Percentiles rank a stretch among this genome's conserved stretches.
These are phyloP conservation scores for Lentinus brumalis DNA, from an alignment of 768 basidiomycete genomes.

Conservation along the genomic window DNA sequence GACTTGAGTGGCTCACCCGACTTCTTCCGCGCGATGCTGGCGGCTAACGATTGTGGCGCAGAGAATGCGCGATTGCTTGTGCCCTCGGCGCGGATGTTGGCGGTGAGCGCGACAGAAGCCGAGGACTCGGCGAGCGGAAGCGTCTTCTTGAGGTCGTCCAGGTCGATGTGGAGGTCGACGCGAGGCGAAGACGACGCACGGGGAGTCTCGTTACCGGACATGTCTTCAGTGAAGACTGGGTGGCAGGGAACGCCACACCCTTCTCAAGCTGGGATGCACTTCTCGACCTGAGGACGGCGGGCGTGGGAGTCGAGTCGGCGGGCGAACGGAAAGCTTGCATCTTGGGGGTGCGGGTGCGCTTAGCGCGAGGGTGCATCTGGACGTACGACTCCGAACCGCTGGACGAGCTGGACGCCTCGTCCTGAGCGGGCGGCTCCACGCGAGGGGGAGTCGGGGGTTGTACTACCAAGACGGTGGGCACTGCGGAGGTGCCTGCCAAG, in stretches of 20 bases:
- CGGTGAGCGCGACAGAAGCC: neutral
- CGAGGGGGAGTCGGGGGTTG: conserved; percentile 31
- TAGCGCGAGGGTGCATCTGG: conserved; percentile 25
- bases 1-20: conserved; percentile 92
- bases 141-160: conserved; percentile 4
- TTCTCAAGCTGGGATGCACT: conserved; percentile 2
- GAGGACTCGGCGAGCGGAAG: neutral
- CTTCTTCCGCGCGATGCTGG: conserved; percentile 79
- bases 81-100: neutral
- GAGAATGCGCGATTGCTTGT: conserved; percentile 9
- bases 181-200: conserved; percentile 9
- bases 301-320: conserved; percentile 47
- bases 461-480: conserved; percentile 22
- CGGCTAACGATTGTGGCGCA: conserved; percentile 28
- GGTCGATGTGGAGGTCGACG: conserved; percentile 4
- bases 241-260: conserved; percentile 13
- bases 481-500: conserved; percentile 19
- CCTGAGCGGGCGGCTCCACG: conserved; percentile 1
- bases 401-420: conserved; percentile 16
- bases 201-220: conserved; percentile 19
- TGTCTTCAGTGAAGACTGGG: neutral
- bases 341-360: conserved; percentile 29
- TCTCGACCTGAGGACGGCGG: conserved; percentile 33
- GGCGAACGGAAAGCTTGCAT: conserved; percentile 35
- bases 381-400: conserved; percentile 22